A percentile compares a stretch with the other conserved stretches of the same genome.
These are phyloP conservation scores for Aspergillus aculeatinus DNA, from an alignment of 2,329 filamentous ascomycete genomes.

Conservation along the genomic window DNA sequence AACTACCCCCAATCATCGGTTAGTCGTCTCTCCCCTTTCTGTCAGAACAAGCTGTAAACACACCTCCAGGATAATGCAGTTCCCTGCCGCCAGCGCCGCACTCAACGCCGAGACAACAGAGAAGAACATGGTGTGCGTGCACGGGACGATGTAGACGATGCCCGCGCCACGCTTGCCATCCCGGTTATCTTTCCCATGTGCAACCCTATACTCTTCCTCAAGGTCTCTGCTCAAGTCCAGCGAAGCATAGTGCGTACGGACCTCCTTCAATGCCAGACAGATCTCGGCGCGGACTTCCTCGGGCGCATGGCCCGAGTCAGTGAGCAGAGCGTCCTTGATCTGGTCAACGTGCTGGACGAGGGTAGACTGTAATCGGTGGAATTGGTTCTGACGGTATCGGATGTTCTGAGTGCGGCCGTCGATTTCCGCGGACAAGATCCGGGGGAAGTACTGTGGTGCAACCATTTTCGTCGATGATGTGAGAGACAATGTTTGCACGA, in stretches of 20 bases:
- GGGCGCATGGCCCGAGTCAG: conserved; percentile 29
- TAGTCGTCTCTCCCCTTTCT: too few relatives aligned
- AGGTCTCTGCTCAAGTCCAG: conserved; percentile 17
- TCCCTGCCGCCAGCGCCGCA: conserved; percentile 52
- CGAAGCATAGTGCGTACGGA: conserved; percentile 27
- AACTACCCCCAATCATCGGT: conserved; percentile 15
- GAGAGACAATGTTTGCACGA: neutral
- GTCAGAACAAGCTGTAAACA: conserved; percentile 3
- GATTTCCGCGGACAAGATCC: conserved; percentile 35
- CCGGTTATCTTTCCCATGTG: conserved; percentile 21
- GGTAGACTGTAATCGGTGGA: conserved; percentile 36
- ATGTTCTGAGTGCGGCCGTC: conserved; percentile 43
- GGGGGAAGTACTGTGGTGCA: conserved; percentile 19
- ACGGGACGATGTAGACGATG: conserved; percentile 50
- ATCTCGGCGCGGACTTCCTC: conserved; percentile 36
- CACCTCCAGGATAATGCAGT: conserved; percentile 53
- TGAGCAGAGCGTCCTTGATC: conserved; percentile 33
- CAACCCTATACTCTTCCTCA: conserved; percentile 24
- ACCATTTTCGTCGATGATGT: conserved; percentile 11
- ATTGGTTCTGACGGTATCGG: conserved; percentile 41
- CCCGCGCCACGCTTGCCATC: conserved; percentile 19
- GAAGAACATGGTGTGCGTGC: conserved; percentile 51
- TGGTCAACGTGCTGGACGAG: conserved; percentile 29
- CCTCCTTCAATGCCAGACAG: conserved; percentile 26
- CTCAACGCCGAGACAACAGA: conserved; percentile 46